Evolutionary conservation across 228 moss, liverwort and hornwort genomes (phyloP), one percentile per base, ranked within the genome.

Genomic region (Sphagnum magellanicum): DNA sequence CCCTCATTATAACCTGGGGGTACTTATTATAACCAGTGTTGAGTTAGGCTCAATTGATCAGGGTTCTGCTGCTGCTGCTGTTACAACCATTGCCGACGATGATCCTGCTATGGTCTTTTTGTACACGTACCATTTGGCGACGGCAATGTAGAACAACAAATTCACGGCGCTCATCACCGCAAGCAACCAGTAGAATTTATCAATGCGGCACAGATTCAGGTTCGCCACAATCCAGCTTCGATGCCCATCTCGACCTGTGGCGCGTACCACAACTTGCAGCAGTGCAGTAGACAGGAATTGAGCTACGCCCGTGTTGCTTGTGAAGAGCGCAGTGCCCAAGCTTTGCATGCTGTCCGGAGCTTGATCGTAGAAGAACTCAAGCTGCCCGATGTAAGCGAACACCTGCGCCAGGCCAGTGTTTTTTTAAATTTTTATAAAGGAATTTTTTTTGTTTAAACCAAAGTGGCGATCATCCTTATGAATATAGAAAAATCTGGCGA

Each of bases 351-450:
- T 61, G 63, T 92, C 89, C 6, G 92, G 92, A 59, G 77, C 87
- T 69, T 92, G 87, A 67, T 85, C 87, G 79, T 92, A 89, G 79
- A 89, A 92, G 50, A 92, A 81, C 64, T 92, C 92, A 50, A 89
- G 69, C 14, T 89, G 80, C 5, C 89, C 91, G 71, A 92, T 83
- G 71, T 74, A 83, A 3, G 73, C 76, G 49, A 92, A 87, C 53
- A 85, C 79, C 86, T 55, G 55, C 9, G 55, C 8, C 1, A 32
- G 32, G 32, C 32, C 32, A 32, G 32, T 2, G 32, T 32, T 32
- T 32, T 1, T 32, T n/a, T n/a, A n/a, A n/a, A n/a, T 32, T 32
- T 32, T 32, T 32, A 0, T 1, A 32, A 0, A 1, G 0, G 0
- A 0, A 1, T 32, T 32, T 32, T 32, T 32, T 32, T 32, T 32